Evolutionary conservation across 345 rosid species (phyloP).

Genomic region (Arabis alpina): DNA sequence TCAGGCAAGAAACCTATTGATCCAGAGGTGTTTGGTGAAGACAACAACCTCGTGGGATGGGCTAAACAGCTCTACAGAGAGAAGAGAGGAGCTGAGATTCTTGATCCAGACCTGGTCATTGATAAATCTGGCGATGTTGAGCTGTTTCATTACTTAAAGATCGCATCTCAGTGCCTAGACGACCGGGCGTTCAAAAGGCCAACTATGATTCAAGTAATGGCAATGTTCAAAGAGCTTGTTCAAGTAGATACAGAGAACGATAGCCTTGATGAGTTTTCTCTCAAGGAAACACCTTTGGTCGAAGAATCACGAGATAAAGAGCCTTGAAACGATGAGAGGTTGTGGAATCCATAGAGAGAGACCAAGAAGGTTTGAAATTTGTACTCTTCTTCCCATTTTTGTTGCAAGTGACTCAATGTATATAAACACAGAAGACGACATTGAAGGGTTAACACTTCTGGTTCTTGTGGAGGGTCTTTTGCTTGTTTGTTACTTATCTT

Average conservation of each 20-base stretch:
- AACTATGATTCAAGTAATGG: conserved; percentile 83
- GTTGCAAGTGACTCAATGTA: conserved; percentile 8
- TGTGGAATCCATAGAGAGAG: conserved; percentile 4
- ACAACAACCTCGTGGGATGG: conserved; percentile 98
- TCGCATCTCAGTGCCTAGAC: conserved; percentile 80
- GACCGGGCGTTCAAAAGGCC: conserved; percentile 75
- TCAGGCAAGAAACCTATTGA: conserved; percentile 90
- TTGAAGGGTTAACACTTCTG: conserved; percentile 4
- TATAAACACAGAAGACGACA: conserved; percentile 15
- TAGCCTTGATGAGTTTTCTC: conserved; percentile 36
- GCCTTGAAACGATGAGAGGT: conserved; percentile 7
- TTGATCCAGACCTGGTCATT: conserved; percentile 69
- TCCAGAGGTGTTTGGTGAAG: conserved; percentile 82
- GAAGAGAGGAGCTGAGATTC: conserved; percentile 63
- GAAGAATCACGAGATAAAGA: conserved; percentile 41
- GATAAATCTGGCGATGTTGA: conserved; percentile 72
- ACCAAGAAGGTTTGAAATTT: conserved; percentile 9
- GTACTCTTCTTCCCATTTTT: conserved; percentile 17
- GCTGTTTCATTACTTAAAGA: conserved; percentile 68
- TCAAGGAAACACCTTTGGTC: conserved; percentile 40
- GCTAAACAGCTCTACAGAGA: conserved; percentile 80
- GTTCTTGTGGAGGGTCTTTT: neutral
- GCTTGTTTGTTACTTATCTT: conserved; percentile 3
- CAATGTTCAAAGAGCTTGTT: conserved; percentile 66
- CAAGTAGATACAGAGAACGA: conserved; percentile 74